Evolutionary conservation across 2,329 filamentous ascomycete species (phyloP).

Genomic region (Emergomyces africanus): DNA sequence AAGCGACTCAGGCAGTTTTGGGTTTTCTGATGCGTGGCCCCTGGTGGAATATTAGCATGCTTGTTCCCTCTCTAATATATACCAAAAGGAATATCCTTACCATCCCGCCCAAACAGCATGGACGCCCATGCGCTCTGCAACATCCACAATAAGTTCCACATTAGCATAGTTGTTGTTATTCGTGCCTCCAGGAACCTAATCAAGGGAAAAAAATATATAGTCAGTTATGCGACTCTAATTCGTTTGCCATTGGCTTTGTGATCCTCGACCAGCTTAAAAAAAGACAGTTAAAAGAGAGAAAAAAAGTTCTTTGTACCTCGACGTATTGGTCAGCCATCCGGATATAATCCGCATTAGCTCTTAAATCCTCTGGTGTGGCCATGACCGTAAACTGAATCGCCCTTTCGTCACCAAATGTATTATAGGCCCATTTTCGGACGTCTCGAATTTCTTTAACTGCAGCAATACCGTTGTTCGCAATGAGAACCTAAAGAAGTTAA

Average conservation of each 20-base stretch:
- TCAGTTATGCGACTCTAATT: slow-evolving; percentile 1
- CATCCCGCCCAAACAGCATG: slow-evolving; percentile 99
- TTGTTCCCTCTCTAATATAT: not conserved
- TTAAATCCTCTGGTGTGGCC: slow-evolving; percentile 95
- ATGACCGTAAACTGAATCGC: slow-evolving; percentile 99
- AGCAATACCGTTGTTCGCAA: slow-evolving; percentile 99
- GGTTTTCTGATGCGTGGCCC: slow-evolving; percentile 98
- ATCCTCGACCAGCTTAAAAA: not conserved
- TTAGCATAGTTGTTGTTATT: slow-evolving; percentile 99
- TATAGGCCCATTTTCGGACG: slow-evolving; percentile 99
- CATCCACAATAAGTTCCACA: slow-evolving; percentile 96
- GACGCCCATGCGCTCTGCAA: slow-evolving; percentile 96
- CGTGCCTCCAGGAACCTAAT: slow-evolving; percentile 78
- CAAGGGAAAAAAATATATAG: not conserved
- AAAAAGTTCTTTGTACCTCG: slow-evolving; percentile 42
- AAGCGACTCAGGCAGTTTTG: slow-evolving; percentile 88
- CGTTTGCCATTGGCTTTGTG: not conserved
- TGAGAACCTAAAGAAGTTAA: slow-evolving; percentile 59
- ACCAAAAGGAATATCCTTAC: slow-evolving; percentile 42
- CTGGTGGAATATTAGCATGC: slow-evolving; percentile 30
- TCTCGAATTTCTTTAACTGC: slow-evolving; percentile 99
- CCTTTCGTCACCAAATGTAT: slow-evolving; percentile 95
- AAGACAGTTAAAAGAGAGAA: too few species aligned
- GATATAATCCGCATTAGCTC: slow-evolving; percentile 98
- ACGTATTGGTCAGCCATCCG: slow-evolving; percentile 99